Conservation (phyloP, 441 rosid species). For the Gossypium davidsonii region DNA sequence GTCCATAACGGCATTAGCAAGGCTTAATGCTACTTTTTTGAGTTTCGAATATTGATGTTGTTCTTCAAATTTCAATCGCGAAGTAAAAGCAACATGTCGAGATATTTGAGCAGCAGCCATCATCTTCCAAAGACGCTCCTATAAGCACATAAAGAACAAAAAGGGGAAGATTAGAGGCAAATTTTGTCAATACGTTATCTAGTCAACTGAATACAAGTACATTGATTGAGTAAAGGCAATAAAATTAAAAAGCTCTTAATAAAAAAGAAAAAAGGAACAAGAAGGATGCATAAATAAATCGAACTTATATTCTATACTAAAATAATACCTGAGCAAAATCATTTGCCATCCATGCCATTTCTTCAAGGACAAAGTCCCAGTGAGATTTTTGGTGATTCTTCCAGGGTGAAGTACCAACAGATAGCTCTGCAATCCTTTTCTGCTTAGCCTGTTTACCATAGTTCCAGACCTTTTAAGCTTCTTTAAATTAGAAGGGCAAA, state of each 20-base stretch:
- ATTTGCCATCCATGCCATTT: conserved; percentile 97
- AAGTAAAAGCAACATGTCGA: conserved; percentile 55
- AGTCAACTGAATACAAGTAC: neutral
- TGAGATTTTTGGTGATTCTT: conserved; percentile 56
- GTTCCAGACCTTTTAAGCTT: conserved; percentile 19
- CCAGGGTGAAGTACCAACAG: conserved; percentile 40
- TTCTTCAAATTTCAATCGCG: conserved; percentile 53
- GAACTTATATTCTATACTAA: conserved; percentile 9
- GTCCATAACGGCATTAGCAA: conserved; percentile 77
- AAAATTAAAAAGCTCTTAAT: conserved; percentile 8
- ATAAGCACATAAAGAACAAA: conserved; percentile 18
- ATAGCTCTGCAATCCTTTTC: conserved; percentile 83
- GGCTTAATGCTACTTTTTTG: conserved; percentile 51
- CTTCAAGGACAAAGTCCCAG: conserved; percentile 99
- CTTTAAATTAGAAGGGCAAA: conserved; percentile 1
- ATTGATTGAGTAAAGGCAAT: neutral
- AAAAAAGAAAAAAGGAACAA: neutral
- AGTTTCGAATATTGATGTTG: conserved; percentile 43
- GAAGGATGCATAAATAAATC: neutral
- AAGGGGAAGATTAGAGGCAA: neutral
- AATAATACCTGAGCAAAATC: conserved; percentile 91
- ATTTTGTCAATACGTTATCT: neutral
- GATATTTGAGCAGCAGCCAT: conserved; percentile 91
- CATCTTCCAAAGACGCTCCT: conserved; percentile 99
- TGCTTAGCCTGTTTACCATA: conserved; percentile 68